Evolutionary conservation across 306 rosid species (phyloP).

Genomic region (Rosa multiflora): DNA sequence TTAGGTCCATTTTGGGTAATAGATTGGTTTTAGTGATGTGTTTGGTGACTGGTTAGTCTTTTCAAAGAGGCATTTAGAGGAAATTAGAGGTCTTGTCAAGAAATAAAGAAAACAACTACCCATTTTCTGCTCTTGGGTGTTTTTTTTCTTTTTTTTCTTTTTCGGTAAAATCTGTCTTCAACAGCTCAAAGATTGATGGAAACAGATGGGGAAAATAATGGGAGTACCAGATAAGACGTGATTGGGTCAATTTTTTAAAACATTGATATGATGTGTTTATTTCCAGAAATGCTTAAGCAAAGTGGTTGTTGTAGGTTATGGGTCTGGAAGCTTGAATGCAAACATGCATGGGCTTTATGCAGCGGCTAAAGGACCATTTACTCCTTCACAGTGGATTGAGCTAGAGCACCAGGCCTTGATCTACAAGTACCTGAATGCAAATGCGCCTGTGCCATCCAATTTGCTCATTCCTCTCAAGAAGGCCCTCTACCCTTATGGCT

Average conservation of each 20-base stretch:
- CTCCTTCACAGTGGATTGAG: constrained; percentile 60
- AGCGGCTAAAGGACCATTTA: constrained; percentile 46
- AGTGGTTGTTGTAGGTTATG: constrained; percentile 30
- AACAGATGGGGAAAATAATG: neutral
- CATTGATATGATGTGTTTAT: neutral
- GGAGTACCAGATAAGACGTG: constrained; percentile 12
- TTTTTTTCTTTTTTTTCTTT: neutral
- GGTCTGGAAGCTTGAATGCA: constrained; percentile 37
- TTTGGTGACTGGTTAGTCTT: constrained; percentile 8
- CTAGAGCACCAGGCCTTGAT: constrained; percentile 64
- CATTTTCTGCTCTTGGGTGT: neutral
- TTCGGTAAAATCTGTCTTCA: constrained; percentile 3
- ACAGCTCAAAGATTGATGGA: constrained; percentile 14
- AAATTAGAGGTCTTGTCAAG: constrained; percentile 22
- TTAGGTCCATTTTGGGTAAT: constrained; percentile 14
- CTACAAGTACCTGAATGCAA: constrained; percentile 51
- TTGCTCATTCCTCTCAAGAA: constrained; percentile 49
- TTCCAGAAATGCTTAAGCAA: constrained; percentile 1
- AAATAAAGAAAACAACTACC: constrained; percentile 16
- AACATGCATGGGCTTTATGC: constrained; percentile 40
- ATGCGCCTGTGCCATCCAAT: constrained; percentile 53
- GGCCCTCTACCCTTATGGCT: constrained; percentile 41
- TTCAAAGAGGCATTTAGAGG: constrained; percentile 20
- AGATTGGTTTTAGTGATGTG: constrained; percentile 13
- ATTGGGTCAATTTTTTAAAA: neutral